Evolutionary conservation across 1,284 basidiomycete species (phyloP).

Genomic region (Pterula multifida): DNA sequence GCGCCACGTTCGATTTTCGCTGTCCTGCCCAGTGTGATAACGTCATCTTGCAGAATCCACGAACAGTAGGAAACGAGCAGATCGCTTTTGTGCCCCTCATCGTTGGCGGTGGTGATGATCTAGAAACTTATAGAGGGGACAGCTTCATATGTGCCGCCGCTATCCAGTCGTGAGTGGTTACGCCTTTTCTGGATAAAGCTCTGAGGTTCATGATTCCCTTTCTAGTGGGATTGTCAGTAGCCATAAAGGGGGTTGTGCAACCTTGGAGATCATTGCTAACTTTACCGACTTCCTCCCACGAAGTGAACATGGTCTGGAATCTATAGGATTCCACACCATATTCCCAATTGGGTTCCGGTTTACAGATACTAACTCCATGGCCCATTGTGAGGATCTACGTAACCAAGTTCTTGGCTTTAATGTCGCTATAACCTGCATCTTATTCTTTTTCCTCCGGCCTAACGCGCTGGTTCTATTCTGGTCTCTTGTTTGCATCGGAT

Average conservation of each 20-base stretch:
- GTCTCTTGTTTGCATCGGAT: slow-evolving; percentile 76
- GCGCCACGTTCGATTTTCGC: slow-evolving; percentile 52
- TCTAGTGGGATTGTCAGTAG: slow-evolving; percentile 56
- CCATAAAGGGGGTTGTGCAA: slow-evolving; percentile 66
- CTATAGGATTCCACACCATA: slow-evolving; percentile 59
- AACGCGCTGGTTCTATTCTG: slow-evolving; percentile 62
- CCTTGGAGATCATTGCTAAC: slow-evolving; percentile 56
- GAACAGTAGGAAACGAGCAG: slow-evolving; percentile 61
- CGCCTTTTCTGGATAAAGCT: slow-evolving; percentile 3
- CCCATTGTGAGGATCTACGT: slow-evolving; percentile 64
- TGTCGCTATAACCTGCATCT: slow-evolving; percentile 46
- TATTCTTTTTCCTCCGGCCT: slow-evolving; percentile 69
- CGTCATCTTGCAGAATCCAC: slow-evolving; percentile 63
- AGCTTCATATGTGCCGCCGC: slow-evolving; percentile 81
- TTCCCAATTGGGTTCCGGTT: slow-evolving; percentile 53
- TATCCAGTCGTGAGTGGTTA: slow-evolving; percentile 55
- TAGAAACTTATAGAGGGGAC: slow-evolving; percentile 71
- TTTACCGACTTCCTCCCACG: slow-evolving; percentile 57
- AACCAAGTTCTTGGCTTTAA: slow-evolving; percentile 62
- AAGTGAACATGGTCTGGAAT: slow-evolving; percentile 52
- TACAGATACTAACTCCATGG: slow-evolving; percentile 24
- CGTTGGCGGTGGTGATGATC: slow-evolving; percentile 69
- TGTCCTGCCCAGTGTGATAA: slow-evolving; percentile 68
- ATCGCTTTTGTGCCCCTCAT: slow-evolving; percentile 64
- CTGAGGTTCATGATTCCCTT: slow-evolving; percentile 8